These are phyloP conservation scores for Phaeomoniella chlamydospora DNA, from an alignment of 2,329 filamentous ascomycete species.

Conservation along the genomic window DNA sequence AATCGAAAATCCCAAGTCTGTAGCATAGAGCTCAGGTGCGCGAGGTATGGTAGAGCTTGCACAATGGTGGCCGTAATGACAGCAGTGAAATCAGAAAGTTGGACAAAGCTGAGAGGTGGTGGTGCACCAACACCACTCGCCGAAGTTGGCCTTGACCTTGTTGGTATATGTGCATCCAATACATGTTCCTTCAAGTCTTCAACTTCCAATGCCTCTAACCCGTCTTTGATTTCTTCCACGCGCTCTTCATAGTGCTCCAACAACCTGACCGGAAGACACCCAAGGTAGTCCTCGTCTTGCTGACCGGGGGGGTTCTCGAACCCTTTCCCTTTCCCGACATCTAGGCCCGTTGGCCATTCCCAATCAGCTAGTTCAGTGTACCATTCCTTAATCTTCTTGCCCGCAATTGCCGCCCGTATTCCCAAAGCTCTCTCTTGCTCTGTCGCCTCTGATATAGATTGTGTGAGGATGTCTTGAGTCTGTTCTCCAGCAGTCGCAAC, in stretches of 20 bases:
- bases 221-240: slow-evolving; percentile 54
- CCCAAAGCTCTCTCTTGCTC: slow-evolving; percentile 43
- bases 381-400: slow-evolving; percentile 44
- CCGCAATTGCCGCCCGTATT: slow-evolving; percentile 42
- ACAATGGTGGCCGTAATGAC: slow-evolving; percentile 82
- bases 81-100: slow-evolving; percentile 78
- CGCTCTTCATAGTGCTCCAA: slow-evolving; percentile 57
- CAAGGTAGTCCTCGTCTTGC: slow-evolving; percentile 40
- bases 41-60: slow-evolving; percentile 71
- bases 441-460: slow-evolving; percentile 41
- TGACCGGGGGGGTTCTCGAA: slow-evolving; percentile 19
- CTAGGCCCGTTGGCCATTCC: slow-evolving; percentile 35
- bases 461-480: slow-evolving; percentile 24
- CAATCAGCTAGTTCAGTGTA: slow-evolving; percentile 42
- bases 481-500: slow-evolving; percentile 22
- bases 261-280: slow-evolving; percentile 51
- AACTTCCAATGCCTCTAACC: slow-evolving; percentile 26
- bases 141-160: slow-evolving; percentile 35
- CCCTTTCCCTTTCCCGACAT: slow-evolving; percentile 23
- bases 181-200: slow-evolving; percentile 83
- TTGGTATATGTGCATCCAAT: slow-evolving; percentile 62
- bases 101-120: slow-evolving; percentile 39
- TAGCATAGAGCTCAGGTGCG: slow-evolving; percentile 58
- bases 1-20: slow-evolving; percentile 67
- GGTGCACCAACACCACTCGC: slow-evolving; percentile 19